Conservation (phyloP, 208 protist genomes). For the Trypanosoma lewisi region DNA sequence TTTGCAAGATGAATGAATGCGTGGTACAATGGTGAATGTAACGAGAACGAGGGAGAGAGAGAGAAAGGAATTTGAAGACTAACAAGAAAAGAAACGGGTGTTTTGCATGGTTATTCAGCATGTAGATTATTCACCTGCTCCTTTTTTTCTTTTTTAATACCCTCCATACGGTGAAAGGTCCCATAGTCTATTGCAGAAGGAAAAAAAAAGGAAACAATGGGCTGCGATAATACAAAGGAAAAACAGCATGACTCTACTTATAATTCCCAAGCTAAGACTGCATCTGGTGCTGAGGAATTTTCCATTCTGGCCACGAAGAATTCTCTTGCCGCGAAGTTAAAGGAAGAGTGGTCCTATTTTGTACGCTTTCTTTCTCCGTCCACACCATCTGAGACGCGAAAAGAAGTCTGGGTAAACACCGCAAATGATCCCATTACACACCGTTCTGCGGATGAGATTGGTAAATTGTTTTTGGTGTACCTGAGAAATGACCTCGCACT, state of each 20-base stretch:
- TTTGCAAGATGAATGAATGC: too few species aligned
- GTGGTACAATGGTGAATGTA: too few species aligned
- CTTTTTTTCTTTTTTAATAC: too few species aligned
- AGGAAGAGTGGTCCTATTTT: constrained; percentile 74
- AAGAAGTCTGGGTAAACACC: constrained; percentile 74
- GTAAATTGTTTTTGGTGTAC: constrained; percentile 83
- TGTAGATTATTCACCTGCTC: too few species aligned
- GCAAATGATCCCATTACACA: constrained; percentile 49
- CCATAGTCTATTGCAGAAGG: too few species aligned
- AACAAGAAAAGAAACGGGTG: too few species aligned
- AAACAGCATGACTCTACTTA: constrained; percentile 11
- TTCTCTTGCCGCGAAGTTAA: constrained; percentile 60
- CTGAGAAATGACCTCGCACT: constrained; percentile 63
- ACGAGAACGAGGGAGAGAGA: too few species aligned
- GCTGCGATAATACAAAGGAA: constrained; percentile 63
- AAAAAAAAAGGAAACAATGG: constrained; percentile 36
- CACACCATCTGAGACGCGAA: constrained; percentile 26
- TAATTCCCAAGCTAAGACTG: neutral
- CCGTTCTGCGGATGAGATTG: constrained; percentile 74
- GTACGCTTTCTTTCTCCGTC: constrained; percentile 32
- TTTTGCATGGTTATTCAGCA: too few species aligned
- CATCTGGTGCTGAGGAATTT: constrained; percentile 48
- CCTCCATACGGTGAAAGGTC: too few species aligned
- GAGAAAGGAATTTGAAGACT: too few species aligned
- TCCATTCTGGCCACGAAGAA: constrained; percentile 47